These are phyloP conservation scores for Elasticomyces elasticus DNA, from an alignment of 495 filamentous ascomycete genomes.

Conservation along the genomic window DNA sequence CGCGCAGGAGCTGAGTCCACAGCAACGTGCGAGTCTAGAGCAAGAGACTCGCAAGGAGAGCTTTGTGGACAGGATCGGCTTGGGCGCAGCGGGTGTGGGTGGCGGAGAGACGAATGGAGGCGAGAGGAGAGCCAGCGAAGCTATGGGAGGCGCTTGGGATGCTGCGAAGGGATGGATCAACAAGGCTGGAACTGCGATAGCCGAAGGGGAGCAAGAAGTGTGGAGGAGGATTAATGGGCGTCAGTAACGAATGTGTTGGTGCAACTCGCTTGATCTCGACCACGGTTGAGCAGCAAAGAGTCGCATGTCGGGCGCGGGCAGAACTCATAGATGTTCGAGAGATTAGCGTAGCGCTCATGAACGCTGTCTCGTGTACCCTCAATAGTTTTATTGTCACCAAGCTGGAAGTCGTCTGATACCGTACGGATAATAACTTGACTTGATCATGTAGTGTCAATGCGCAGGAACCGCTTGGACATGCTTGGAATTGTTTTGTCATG, in stretches of 20 bases:
- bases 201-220: conserved; percentile 56
- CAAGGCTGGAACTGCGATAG: conserved; percentile 50
- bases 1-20: conserved; percentile 34
- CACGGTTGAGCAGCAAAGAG: too few species aligned
- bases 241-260: too few species aligned
- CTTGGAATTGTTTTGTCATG: not conserved
- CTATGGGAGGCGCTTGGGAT: conserved; percentile 30
- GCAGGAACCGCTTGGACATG: too few species aligned
- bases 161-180: conserved; percentile 52
- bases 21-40: conserved; percentile 27
- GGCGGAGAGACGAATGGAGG: conserved; percentile 37
- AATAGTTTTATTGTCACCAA: too few species aligned
- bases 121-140: not conserved
- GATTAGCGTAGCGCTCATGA: too few species aligned
- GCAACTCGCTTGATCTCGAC: too few species aligned
- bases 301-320: too few species aligned
- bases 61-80: conserved; percentile 6
- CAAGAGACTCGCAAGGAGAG: conserved; percentile 20
- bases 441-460: too few species aligned
- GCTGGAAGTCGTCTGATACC: too few species aligned
- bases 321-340: too few species aligned
- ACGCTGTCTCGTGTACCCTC: too few species aligned
- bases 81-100: conserved; percentile 38
- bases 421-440: too few species aligned
- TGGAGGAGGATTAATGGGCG: conserved; percentile 45